Evolutionary conservation across 2,329 filamentous ascomycete genomes (phyloP), one percentile per base, ranked within the genome.

Genomic region (Xylariaceae sp.): DNA sequence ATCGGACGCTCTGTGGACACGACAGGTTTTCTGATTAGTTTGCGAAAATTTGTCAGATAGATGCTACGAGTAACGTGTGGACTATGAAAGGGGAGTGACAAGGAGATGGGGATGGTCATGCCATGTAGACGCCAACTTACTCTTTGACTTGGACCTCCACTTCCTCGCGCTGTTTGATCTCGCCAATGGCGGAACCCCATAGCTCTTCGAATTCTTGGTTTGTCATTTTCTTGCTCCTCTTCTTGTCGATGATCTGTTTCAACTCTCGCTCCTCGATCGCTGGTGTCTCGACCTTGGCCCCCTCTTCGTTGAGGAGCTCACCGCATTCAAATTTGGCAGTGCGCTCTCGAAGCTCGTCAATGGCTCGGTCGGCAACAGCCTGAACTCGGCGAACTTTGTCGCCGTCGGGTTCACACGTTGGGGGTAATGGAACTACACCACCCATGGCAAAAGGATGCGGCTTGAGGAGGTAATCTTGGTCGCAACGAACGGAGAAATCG

Each of bases 341-440:
- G 39, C 89, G 85, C 60, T 96, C 84, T 48, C 94, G 83, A 45
- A 99, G 80, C 62, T 92, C 87, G 63, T 96, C 90, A 4, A 97
- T 81, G 1, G 89, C 91, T 68, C 87, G 88, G 67, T 97, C 87
- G 7, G 92, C 90, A 14, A 99, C 90, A 17, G 87, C 83, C 64
- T 93, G 90, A 45, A 97, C 88, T 16, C 89, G 87, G 38, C 90
- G 84, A 7, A 88, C 90, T 70, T 96, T 97, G 64, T 95, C 90
- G 55, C 91, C 91, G 69, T 99, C 95, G 0, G 94, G 89, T 71
- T 97, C 93, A 70, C 94, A 99, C 5, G 90, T 92, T 1, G 95
- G 93, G 6, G 92, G 85, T 9, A 99, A 74, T 7, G 94, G 94
- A 5, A 97, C 66, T 3, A 95, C 66, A 0, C 94, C 92, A 45